Evolutionary conservation across 192 early-diverging fungal genomes (phyloP).

Genomic region (Phycomyces blakesleeanus): DNA sequence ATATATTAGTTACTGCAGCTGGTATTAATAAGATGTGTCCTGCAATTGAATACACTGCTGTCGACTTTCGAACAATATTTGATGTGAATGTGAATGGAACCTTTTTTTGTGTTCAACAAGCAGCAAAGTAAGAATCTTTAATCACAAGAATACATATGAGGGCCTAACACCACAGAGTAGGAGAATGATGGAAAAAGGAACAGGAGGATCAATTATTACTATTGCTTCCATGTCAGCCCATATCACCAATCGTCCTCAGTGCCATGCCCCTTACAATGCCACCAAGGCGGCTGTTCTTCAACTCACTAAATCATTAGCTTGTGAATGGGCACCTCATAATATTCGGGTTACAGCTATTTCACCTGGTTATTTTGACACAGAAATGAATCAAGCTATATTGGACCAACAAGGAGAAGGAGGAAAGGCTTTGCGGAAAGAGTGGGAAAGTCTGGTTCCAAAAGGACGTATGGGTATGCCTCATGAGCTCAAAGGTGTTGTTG

Average conservation of each 20-base stretch:
- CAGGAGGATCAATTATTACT: constrained; percentile 37
- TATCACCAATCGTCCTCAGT: constrained; percentile 34
- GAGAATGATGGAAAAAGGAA: constrained; percentile 27
- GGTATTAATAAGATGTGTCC: constrained; percentile 30
- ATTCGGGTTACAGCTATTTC: constrained; percentile 38
- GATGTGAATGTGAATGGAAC: constrained; percentile 37
- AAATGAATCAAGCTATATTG: constrained; percentile 26
- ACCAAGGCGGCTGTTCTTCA: constrained; percentile 42
- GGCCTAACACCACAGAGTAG: background rate
- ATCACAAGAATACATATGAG: background rate
- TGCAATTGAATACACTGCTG: constrained; percentile 30
- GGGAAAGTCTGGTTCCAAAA: constrained; percentile 23
- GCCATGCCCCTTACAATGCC: constrained; percentile 42
- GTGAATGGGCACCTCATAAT: constrained; percentile 40
- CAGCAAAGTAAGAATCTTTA: constrained; percentile 29
- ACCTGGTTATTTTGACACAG: constrained; percentile 42
- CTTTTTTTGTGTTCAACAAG: constrained; percentile 34
- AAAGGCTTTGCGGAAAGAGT: constrained; percentile 7
- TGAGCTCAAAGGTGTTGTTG: constrained; percentile 31
- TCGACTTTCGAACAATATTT: constrained; percentile 24
- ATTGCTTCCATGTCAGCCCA: constrained; percentile 38
- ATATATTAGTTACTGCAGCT: constrained; percentile 35
- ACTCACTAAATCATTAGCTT: constrained; percentile 43
- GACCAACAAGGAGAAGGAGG: constrained; percentile 25
- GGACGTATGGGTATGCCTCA: constrained; percentile 28